These are phyloP conservation scores for Diaporthe citriasiana DNA, from an alignment of 2,329 filamentous ascomycete genomes.

Conservation along the genomic window DNA sequence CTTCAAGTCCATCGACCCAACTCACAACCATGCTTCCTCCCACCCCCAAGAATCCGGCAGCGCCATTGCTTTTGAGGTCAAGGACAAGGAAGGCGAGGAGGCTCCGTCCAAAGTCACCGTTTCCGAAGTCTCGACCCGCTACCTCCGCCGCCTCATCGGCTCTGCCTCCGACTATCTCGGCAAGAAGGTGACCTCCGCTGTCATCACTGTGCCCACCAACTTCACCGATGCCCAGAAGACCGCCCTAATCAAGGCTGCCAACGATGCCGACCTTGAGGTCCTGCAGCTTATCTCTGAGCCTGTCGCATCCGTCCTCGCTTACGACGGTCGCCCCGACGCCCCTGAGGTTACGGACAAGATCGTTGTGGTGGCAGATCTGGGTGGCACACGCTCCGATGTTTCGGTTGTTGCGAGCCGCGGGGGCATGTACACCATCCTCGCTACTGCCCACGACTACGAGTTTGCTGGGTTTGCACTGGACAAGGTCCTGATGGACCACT, in stretches of 20 bases:
- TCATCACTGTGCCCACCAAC: slow-evolving; percentile 94
- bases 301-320: slow-evolving; percentile 88
- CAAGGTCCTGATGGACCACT: slow-evolving; percentile 93
- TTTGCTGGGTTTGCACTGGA: slow-evolving; percentile 89
- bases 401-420: slow-evolving; percentile 91
- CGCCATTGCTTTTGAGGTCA: slow-evolving; percentile 84
- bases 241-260: slow-evolving; percentile 82
- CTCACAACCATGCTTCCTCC: slow-evolving; percentile 92
- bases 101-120: slow-evolving; percentile 77
- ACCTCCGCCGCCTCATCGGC: slow-evolving; percentile 83
- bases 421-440: slow-evolving; percentile 95
- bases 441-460: slow-evolving; percentile 96
- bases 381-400: slow-evolving; percentile 92
- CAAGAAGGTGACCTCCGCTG: slow-evolving; percentile 93
- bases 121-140: slow-evolving; percentile 86
- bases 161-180: slow-evolving; percentile 94
- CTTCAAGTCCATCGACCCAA: slow-evolving; percentile 97
- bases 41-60: slow-evolving; percentile 84
- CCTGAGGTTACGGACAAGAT: slow-evolving; percentile 84
- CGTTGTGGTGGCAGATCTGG: slow-evolving; percentile 91
- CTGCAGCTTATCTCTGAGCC: slow-evolving; percentile 95
- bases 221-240: slow-evolving; percentile 89
- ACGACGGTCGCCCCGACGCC: slow-evolving; percentile 86
- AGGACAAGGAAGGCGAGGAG: slow-evolving; percentile 77
- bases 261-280: slow-evolving; percentile 86